These are phyloP conservation scores for Exutisphaerella laricina DNA, from an alignment of 2,329 filamentous ascomycete species.

Conservation along the genomic window DNA sequence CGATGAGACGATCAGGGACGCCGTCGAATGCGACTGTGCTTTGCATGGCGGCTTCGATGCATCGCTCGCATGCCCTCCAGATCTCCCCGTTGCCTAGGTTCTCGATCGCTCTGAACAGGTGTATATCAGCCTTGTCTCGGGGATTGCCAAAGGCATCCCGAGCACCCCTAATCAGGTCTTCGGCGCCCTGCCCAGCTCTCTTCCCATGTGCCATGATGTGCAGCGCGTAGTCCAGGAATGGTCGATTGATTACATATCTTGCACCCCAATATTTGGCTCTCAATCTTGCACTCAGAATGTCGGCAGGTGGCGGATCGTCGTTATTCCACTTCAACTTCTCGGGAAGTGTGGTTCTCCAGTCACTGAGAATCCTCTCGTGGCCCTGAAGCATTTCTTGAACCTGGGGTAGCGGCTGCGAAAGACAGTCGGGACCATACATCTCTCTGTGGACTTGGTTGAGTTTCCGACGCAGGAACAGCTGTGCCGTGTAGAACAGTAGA, in stretches of 20 bases:
- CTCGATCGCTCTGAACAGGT: slow-evolving; percentile 34
- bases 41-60: slow-evolving; percentile 68
- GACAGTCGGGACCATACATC: slow-evolving; percentile 43
- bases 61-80: slow-evolving; percentile 38
- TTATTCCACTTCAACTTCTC: slow-evolving; percentile 57
- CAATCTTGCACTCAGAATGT: slow-evolving; percentile 77
- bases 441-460: slow-evolving; percentile 53
- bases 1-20: slow-evolving; percentile 62
- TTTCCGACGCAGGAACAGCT: slow-evolving; percentile 54
- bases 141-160: slow-evolving; percentile 28
- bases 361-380: slow-evolving; percentile 39
- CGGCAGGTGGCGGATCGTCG: slow-evolving; percentile 61
- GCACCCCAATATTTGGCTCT: slow-evolving; percentile 95
- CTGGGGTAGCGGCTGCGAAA: slow-evolving; percentile 17
- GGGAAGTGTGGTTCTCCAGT: slow-evolving; percentile 51
- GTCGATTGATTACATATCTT: slow-evolving; percentile 80
- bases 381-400: slow-evolving; percentile 29
- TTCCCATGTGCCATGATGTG: slow-evolving; percentile 40
- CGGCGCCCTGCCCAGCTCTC: slow-evolving; percentile 20
- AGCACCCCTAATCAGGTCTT: slow-evolving; percentile 29
- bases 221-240: slow-evolving; percentile 60
- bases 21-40: slow-evolving; percentile 82
- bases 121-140: slow-evolving; percentile 31
- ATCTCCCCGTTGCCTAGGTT: slow-evolving; percentile 26
- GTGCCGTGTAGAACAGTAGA: slow-evolving; percentile 56